phyloP scores from a whole-genome alignment of 768 basidiomycete species.

The Punctularia strigosozonata region DNA sequence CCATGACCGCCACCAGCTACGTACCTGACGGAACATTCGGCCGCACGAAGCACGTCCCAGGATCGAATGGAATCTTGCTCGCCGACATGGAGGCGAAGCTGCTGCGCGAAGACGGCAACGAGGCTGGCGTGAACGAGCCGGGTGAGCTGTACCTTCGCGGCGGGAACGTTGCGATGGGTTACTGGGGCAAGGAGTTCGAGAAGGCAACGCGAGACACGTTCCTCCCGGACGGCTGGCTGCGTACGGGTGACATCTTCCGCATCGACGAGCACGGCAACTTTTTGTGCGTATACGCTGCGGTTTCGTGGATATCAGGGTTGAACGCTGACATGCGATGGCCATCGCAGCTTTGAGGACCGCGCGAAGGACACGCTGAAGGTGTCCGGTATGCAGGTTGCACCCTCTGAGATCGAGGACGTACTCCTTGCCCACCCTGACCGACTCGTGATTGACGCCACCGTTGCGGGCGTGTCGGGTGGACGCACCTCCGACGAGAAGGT shows the following conservation, averaged over 20 bases:
- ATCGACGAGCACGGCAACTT: constrained; percentile 50
- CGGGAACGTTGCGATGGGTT: constrained; percentile 48
- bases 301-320: neutral
- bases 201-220: constrained; percentile 59
- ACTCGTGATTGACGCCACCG: constrained; percentile 53
- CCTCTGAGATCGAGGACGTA: constrained; percentile 62
- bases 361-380: constrained; percentile 80
- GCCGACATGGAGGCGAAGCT: constrained; percentile 59
- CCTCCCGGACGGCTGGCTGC: constrained; percentile 53
- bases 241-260: constrained; percentile 61
- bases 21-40: constrained; percentile 26
- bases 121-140: constrained; percentile 41
- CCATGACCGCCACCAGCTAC: constrained; percentile 35
- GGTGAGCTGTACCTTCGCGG: constrained; percentile 59
- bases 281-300: constrained; percentile 33
- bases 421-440: constrained; percentile 48
- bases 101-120: constrained; percentile 43
- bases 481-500: constrained; percentile 62
- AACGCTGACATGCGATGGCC: neutral
- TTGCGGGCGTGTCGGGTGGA: constrained; percentile 65
- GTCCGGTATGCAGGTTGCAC: constrained; percentile 71
- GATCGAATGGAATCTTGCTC: constrained; percentile 44
- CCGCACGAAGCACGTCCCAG: constrained; percentile 19
- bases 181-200: constrained; percentile 65
- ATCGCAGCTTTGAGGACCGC: constrained; percentile 56